Evolutionary conservation across 1,139 yeast species (phyloP), one percentile per base, ranked within the genome.

Genomic region (Debaryomycetaceae sp.): DNA sequence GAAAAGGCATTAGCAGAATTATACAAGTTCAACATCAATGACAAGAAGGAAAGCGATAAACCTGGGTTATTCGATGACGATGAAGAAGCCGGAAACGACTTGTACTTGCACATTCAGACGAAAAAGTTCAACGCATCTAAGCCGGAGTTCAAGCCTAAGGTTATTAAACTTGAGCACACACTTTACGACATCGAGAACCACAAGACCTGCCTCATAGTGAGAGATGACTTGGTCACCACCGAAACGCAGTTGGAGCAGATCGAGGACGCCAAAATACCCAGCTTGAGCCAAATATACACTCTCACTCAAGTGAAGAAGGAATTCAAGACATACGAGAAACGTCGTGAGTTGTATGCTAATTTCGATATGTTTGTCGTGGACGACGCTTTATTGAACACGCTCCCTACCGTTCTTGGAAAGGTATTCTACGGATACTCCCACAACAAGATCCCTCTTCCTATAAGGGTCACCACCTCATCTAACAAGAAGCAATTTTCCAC

Each of bases 331-430:
- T 85, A 67, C 53, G 93, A 86, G 62, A 78, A 84, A 54, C 81
- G 85, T 63, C 82, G 91, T 68, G 81, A 81, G 51, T 75, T 86
- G 48, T 64, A 73, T 44, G 59, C 70, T 8, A 79, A 76, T 43
- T 84, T 75, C 58, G 96, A 91, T 57, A 56, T 90, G 49, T 88
- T 93, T 62, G 63, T 93, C 42, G 83, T 88, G 41, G 98, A 93
- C 66, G 96, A 90, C 54, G 83, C 86, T 36, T 75, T 91, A 41
- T 74, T 89, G 45, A 83, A 90, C 42, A 73, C 87, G 49, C 75
- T 91, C 69, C 99, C 99, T 44, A 82, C 84, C 53, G 68, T 86
- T 38, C 72, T 93, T 52, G 97, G 97, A 42, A 88, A 88, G 66
- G 74, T 80, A 4, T 93, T 90, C 60, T 87, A 84, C 63, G 63